Evolutionary conservation across 768 basidiomycete species (phyloP).

Genomic region (Termitomyces bulborhizus): DNA sequence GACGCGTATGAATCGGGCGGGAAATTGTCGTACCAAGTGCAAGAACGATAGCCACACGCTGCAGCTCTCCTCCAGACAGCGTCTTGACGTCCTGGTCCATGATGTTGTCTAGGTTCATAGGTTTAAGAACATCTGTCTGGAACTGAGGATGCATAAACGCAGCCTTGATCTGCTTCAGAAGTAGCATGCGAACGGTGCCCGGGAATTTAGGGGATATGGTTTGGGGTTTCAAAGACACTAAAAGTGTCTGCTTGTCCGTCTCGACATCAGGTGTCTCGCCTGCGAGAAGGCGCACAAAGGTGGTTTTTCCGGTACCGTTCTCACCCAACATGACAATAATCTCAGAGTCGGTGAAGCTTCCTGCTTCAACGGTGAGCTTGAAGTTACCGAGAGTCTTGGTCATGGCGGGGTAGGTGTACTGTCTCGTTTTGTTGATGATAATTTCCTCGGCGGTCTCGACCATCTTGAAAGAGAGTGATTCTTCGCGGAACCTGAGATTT

Average conservation of each 20-base stretch:
- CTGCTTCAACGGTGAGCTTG: constrained; percentile 89
- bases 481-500: constrained; percentile 96
- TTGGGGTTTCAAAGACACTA: constrained; percentile 97
- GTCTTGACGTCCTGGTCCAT: constrained; percentile 99
- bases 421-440: constrained; percentile 77
- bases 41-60: constrained; percentile 94
- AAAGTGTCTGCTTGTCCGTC: constrained; percentile 72
- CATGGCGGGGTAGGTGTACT: constrained; percentile 93
- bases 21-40: constrained; percentile 58
- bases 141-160: constrained; percentile 99
- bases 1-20: background rate
- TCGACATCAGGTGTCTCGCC: constrained; percentile 88
- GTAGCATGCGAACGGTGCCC: constrained; percentile 91
- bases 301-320: constrained; percentile 99
- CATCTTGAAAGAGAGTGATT: constrained; percentile 96
- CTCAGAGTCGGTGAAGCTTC: constrained; percentile 97
- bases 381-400: constrained; percentile 93
- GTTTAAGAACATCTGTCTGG: constrained; percentile 96
- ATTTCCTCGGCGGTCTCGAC: constrained; percentile 93
- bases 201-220: constrained; percentile 98
- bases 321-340: constrained; percentile 99
- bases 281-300: constrained; percentile 91
- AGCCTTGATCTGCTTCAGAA: constrained; percentile 90
- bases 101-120: constrained; percentile 91
- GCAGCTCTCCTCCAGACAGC: constrained; percentile 95